Evolutionary conservation across 345 rosid genomes (phyloP).

Genomic region (Acer negundo): DNA sequence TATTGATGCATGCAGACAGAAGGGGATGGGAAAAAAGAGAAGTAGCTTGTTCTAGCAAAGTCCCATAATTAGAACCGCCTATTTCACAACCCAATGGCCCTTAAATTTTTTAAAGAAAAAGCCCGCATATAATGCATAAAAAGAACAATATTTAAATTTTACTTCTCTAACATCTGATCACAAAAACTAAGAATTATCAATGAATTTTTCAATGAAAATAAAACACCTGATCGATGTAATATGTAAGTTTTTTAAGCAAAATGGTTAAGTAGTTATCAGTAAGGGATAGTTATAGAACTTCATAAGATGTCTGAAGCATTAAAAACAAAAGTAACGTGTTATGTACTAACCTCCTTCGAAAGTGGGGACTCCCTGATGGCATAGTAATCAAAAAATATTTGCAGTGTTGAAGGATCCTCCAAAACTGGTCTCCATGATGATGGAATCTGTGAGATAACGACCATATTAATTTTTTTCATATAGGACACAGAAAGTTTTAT

Average conservation of each 20-base stretch:
- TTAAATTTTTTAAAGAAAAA: slow-evolving; percentile 12
- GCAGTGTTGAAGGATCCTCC: slow-evolving; percentile 93
- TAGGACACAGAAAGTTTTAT: not conserved
- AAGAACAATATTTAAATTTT: not conserved
- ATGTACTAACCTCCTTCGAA: slow-evolving; percentile 83
- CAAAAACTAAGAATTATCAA: not conserved
- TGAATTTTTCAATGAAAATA: not conserved
- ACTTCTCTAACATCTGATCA: slow-evolving; percentile 2
- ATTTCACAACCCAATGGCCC: no score
- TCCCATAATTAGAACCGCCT: no score
- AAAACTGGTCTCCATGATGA: slow-evolving; percentile 83
- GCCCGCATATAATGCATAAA: not conserved
- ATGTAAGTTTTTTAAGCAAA: not conserved
- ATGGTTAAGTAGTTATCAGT: not conserved
- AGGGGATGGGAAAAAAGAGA: not conserved
- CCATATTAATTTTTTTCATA: slow-evolving; percentile 6
- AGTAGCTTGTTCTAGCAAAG: not conserved
- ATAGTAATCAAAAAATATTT: slow-evolving; percentile 95
- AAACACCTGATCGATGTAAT: not conserved
- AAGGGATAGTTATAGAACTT: not conserved
- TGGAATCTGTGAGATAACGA: slow-evolving; percentile 64
- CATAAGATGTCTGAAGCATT: not conserved
- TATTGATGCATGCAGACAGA: not conserved
- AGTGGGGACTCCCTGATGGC: slow-evolving; percentile 70
- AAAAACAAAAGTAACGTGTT: slow-evolving; percentile 5